phyloP scores from a whole-genome alignment of 2,329 filamentous ascomycete species.

The Fusarium sp. region DNA sequence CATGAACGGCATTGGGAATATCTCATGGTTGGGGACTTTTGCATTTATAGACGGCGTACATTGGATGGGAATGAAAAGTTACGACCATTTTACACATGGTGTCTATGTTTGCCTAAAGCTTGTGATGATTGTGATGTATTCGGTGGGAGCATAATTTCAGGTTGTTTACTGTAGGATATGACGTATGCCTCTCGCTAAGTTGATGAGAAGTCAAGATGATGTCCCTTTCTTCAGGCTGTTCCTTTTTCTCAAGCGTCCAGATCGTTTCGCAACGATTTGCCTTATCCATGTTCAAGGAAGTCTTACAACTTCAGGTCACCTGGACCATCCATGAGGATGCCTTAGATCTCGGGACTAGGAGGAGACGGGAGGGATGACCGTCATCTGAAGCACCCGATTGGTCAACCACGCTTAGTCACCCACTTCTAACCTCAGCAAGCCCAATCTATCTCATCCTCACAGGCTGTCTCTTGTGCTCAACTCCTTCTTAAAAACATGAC shows the following conservation, averaged over 20 bases:
- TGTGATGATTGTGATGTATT: neutral
- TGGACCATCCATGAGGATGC: conserved; percentile 10
- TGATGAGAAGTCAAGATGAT: neutral
- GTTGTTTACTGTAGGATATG: neutral
- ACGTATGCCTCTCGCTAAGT: neutral
- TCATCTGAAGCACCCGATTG: conserved; percentile 29
- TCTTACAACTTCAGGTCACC: conserved; percentile 7
- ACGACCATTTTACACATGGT: neutral
- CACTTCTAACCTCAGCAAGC: conserved; percentile 3
- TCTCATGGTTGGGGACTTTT: conserved; percentile 22
- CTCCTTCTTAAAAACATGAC: conserved; percentile 43
- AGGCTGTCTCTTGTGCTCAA: neutral
- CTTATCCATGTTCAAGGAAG: neutral
- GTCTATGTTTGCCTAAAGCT: neutral
- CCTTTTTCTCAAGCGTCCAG: neutral
- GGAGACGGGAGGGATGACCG: conserved; percentile 2
- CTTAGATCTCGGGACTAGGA: conserved; percentile 27
- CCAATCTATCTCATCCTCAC: conserved; percentile 5
- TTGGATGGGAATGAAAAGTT: conserved; percentile 27
- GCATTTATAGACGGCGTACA: conserved; percentile 41
- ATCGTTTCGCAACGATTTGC: neutral
- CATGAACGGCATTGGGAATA: conserved; percentile 30
- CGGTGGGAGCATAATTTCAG: no score
- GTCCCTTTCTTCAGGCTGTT: neutral
- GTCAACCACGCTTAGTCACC: conserved; percentile 41